Evolutionary conservation across 176 grass and related monocot genomes (phyloP), one percentile per base, ranked within the genome.

Genomic region (Carex pumila): DNA sequence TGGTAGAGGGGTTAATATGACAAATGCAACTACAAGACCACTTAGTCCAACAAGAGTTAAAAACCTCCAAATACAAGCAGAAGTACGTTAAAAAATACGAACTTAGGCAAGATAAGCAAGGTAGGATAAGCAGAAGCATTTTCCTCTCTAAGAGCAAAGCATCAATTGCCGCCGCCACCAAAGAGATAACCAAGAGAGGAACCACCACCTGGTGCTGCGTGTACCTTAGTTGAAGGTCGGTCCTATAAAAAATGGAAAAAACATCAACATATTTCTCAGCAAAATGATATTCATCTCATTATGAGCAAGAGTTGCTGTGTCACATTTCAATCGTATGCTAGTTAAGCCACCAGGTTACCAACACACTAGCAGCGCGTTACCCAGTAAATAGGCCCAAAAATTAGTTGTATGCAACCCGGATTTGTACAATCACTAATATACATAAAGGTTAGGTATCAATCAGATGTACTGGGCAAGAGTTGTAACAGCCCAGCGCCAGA

Each of bases 181-280:
- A 94, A 94, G 31, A 94, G 85, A 56, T 94, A 94, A 80, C 65
- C 87, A 55, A 94, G 85, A 72, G 89, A 89, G 82, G 92, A 94
- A 12, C 89, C 85, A 74, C 91, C 91, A 3, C 91, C 91, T 0
- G 91, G 91, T 34, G 85, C 91, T 47, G 78, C 71, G 19, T 89
- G 85, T 62, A 94, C 92, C 85, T 91, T 94, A 36, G 92, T 94
- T 1, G 89, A 94, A 71, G 92, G 92, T 9, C 92, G 92, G 1
- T 89, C 85, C 92, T 94, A 79, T 55, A 81, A 14, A 62, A 36
- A 29, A 15, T 41, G 61, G 61, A 80, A 8, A 80, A 17, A 32
- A 39, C 4, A 77, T 77, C 5, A 77, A 21, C 21, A 58, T 61
- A 61, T 9, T 41, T 36, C 52, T 61, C 25, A 43, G 34, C 73